Evolutionary conservation across 495 filamentous ascomycete species (phyloP).

Genomic region (Niebla homalea): DNA sequence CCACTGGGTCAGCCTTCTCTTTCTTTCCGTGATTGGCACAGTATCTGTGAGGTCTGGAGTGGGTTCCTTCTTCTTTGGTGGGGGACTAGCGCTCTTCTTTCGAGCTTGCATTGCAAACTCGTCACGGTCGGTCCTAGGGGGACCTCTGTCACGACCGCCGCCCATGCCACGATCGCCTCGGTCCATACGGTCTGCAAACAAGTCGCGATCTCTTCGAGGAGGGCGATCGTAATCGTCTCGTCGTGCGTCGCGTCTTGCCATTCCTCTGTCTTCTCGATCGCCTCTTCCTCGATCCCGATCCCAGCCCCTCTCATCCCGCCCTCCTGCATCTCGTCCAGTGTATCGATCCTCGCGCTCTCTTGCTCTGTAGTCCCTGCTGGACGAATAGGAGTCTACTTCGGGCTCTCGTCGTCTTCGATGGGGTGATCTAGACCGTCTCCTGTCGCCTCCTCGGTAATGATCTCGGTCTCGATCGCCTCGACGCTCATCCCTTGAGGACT

Average conservation of each 20-base stretch:
- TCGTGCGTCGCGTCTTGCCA: constrained; percentile 35
- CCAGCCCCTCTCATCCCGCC: constrained; percentile 50
- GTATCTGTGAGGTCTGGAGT: constrained; percentile 89
- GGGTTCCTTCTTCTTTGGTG: constrained; percentile 80
- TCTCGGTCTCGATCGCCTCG: constrained; percentile 40
- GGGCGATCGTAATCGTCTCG: constrained; percentile 51
- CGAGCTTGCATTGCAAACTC: constrained; percentile 37
- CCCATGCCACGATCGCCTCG: constrained; percentile 44
- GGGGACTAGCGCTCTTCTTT: constrained; percentile 66
- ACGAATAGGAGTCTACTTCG: constrained; percentile 79
- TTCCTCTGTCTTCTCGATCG: constrained; percentile 21
- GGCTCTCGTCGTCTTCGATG: constrained; percentile 46
- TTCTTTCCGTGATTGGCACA: constrained; percentile 62
- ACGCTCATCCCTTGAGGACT: constrained; percentile 35
- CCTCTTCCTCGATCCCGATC: constrained; percentile 51
- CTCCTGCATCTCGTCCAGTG: constrained; percentile 42
- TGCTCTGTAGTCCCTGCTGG: constrained; percentile 79
- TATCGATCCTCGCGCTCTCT: constrained; percentile 86
- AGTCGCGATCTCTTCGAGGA: constrained; percentile 45
- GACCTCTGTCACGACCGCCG: constrained; percentile 27
- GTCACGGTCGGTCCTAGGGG: constrained; percentile 31
- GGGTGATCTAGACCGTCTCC: constrained; percentile 65
- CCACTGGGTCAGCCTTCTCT: constrained; percentile 92
- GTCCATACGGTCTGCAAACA: constrained; percentile 54
- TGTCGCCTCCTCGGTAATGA: constrained; percentile 34